Evolutionary conservation across 768 basidiomycete species (phyloP).

Genomic region (Phaffia tasmanica): DNA sequence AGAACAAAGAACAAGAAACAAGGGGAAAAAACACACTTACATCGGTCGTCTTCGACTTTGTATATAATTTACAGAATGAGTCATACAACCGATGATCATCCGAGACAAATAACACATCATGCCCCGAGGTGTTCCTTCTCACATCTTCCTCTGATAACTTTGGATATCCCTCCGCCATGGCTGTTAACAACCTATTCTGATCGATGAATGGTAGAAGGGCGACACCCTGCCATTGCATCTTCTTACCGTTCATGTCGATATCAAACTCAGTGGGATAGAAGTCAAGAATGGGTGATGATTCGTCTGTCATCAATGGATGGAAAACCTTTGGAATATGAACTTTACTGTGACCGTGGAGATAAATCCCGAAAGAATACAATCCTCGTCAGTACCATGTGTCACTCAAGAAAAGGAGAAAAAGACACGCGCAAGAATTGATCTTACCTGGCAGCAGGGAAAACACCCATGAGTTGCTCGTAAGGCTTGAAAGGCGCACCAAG

Average conservation of each 20-base stretch:
- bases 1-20: constrained; percentile 13
- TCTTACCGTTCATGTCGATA: constrained; percentile 99
- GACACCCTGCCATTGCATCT: constrained; percentile 98
- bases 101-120: constrained; percentile 66
- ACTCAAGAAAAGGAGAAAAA: background rate
- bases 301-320: constrained; percentile 74
- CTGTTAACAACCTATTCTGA: constrained; percentile 63
- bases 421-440: constrained; percentile 23
- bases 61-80: constrained; percentile 77
- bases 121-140: constrained; percentile 74
- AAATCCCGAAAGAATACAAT: background rate
- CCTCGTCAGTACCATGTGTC: constrained; percentile 8
- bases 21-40: constrained; percentile 42
- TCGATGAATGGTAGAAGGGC: constrained; percentile 95
- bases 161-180: constrained; percentile 54
- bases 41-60: constrained; percentile 69
- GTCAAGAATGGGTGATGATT: constrained; percentile 83
- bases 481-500: constrained; percentile 84
- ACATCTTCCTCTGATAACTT: constrained; percentile 67
- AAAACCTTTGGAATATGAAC: constrained; percentile 76
- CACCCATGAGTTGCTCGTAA: constrained; percentile 95
- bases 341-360: constrained; percentile 47
- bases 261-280: constrained; percentile 88
- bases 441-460: constrained; percentile 87
- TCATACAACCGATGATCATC: constrained; percentile 79